Evolutionary conservation across 2,329 filamentous ascomycete species (phyloP).

Genomic region (Emericellopsis cladophorae): DNA sequence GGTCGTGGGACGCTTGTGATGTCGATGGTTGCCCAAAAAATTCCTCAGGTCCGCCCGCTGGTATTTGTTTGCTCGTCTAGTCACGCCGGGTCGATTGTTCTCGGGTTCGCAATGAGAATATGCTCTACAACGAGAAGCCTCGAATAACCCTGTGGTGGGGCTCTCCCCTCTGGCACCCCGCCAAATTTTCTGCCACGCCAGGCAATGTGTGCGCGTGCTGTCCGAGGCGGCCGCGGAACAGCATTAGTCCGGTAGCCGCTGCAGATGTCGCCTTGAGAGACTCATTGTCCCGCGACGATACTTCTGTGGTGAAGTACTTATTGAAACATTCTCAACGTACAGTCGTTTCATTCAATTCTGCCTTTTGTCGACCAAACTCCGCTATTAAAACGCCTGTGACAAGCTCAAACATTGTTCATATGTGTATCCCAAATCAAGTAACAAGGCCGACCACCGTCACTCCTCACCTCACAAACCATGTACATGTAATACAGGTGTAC

Average conservation of each 20-base stretch:
- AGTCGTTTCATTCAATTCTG: not conserved
- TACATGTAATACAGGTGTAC: too few relatives aligned
- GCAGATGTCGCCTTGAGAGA: too few relatives aligned
- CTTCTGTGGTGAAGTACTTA: too few relatives aligned
- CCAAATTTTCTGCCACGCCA: constrained; percentile 23
- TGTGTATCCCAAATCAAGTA: not conserved
- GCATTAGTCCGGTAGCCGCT: too few relatives aligned
- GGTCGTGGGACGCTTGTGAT: not conserved
- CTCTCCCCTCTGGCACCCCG: constrained; percentile 16
- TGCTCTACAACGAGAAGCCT: constrained; percentile 14
- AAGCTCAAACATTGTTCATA: constrained; percentile 1
- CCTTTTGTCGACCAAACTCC: not conserved
- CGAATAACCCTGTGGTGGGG: constrained; percentile 27
- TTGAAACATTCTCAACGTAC: not conserved
- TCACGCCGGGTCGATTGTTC: not conserved
- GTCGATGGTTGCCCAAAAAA: not conserved
- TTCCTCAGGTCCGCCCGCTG: not conserved
- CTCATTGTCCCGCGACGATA: too few relatives aligned
- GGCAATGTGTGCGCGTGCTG: constrained; percentile 23
- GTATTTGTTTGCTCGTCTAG: not conserved
- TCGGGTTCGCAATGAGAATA: constrained; percentile 1
- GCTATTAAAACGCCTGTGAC: not conserved
- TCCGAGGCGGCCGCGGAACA: constrained; percentile 2
- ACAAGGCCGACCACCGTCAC: too few relatives aligned
- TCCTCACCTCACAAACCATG: too few relatives aligned